phyloP scores from a whole-genome alignment of 768 basidiomycete genomes.

The Panellus pusillus region DNA sequence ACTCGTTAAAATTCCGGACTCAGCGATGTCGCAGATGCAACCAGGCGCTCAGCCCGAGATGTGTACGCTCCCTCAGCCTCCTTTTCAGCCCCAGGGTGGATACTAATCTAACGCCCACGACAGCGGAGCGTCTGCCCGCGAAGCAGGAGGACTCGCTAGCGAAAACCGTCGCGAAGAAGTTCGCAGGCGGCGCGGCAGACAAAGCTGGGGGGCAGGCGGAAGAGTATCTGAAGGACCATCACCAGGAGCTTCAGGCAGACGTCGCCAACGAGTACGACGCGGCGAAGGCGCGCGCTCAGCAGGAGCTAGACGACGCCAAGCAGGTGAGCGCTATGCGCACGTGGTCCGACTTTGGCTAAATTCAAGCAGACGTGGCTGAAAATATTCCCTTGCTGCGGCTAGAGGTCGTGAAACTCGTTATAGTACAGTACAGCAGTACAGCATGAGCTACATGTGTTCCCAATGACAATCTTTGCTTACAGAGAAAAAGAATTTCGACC shows the following conservation, averaged over 20 bases:
- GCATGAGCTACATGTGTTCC: conserved; percentile 10
- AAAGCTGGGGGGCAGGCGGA: conserved; percentile 19
- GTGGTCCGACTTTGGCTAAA: neutral
- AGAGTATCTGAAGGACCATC: conserved; percentile 19
- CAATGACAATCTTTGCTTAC: neutral
- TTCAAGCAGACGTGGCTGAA: conserved; percentile 16
- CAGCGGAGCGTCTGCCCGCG: conserved; percentile 9
- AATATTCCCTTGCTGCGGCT: conserved; percentile 22
- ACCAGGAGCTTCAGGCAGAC: conserved; percentile 8
- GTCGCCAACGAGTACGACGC: conserved; percentile 14
- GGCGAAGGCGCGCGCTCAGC: conserved; percentile 13
- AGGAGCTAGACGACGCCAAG: conserved; percentile 11
- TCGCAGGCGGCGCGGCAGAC: conserved; percentile 14
- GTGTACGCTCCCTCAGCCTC: conserved; percentile 8
- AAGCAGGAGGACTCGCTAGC: conserved; percentile 16
- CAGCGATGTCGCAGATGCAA: conserved; percentile 18
- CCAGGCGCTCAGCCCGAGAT: conserved; percentile 15
- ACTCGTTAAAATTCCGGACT: conserved; percentile 3
- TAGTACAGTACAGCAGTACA: neutral
- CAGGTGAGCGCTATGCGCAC: conserved; percentile 1
- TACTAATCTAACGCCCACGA: neutral
- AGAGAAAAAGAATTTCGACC: neutral
- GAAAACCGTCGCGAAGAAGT: conserved; percentile 19
- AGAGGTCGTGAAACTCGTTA: neutral
- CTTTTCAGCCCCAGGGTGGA: too few relatives aligned